Evolutionary conservation across 768 basidiomycete species (phyloP).

Genomic region (Kwoniella pini): DNA sequence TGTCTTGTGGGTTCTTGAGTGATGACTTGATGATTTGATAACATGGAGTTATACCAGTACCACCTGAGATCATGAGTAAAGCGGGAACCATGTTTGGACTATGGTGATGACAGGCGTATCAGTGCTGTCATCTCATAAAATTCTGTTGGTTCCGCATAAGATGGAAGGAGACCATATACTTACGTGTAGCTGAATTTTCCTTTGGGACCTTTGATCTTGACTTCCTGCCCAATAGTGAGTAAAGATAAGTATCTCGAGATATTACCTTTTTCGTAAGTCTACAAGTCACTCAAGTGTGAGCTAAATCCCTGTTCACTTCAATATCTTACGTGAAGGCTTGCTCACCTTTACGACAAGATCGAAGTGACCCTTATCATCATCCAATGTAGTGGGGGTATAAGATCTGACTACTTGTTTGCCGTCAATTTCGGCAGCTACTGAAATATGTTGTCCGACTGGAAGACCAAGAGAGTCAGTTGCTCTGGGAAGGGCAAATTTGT

Average conservation of each 20-base stretch:
- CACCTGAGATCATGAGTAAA: constrained; percentile 96
- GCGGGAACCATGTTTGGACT: constrained; percentile 68
- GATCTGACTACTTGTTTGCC: constrained; percentile 87
- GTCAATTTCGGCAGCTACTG: constrained; percentile 82
- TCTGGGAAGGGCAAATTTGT: constrained; percentile 83
- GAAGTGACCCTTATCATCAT: constrained; percentile 90
- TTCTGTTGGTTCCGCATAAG: not conserved
- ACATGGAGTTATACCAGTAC: constrained; percentile 99
- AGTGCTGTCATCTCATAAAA: too few relatives aligned
- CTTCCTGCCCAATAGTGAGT: constrained; percentile 81
- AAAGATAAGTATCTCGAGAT: constrained; percentile 81
- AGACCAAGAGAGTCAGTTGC: constrained; percentile 79
- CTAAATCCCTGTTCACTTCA: too few relatives aligned
- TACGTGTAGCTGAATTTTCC: constrained; percentile 82
- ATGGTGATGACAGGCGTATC: not conserved
- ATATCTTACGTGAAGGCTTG: too few relatives aligned
- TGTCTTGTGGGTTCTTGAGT: constrained; percentile 83
- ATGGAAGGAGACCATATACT: too few relatives aligned
- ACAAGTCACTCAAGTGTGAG: not conserved
- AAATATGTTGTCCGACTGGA: constrained; percentile 95
- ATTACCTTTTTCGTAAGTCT: constrained; percentile 98
- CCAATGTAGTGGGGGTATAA: constrained; percentile 93
- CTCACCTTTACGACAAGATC: constrained; percentile 93
- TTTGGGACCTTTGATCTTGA: constrained; percentile 93
- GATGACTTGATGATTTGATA: constrained; percentile 95